These are phyloP conservation scores for Saccharum hybrid DNA, from an alignment of 202 grass and related monocot species.

Conservation along the genomic window DNA sequence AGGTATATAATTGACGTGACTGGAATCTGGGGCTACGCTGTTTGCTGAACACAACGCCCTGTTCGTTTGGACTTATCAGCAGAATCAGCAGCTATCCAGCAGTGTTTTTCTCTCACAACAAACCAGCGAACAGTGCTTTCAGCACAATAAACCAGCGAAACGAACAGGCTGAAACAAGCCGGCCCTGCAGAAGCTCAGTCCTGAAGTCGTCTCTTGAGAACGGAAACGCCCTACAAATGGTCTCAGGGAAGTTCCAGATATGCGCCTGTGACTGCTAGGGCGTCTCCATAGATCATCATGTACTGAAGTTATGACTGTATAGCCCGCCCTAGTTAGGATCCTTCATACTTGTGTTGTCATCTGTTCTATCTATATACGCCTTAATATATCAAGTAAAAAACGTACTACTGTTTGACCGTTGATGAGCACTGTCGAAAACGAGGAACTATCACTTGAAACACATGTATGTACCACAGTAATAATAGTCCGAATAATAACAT, in stretches of 20 bases:
- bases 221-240: not conserved
- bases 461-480: not conserved
- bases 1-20: slow-evolving; percentile 3
- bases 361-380: not conserved
- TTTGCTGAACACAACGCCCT: slow-evolving; percentile 37
- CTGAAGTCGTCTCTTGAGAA: not conserved
- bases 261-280: slow-evolving; percentile 34
- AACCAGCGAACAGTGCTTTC: no score
- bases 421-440: not conserved
- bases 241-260: slow-evolving; percentile 38
- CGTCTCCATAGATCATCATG: slow-evolving; percentile 18
- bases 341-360: not conserved
- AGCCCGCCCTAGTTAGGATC: slow-evolving; percentile 17
- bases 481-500: not conserved
- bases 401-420: not conserved
- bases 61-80: no score
- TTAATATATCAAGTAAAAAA: not conserved
- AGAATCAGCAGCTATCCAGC: no score
- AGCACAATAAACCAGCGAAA: no score
- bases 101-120: no score
- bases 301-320: slow-evolving; percentile 35
- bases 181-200: not conserved
- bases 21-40: not conserved
- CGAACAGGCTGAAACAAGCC: no score
- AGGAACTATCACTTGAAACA: not conserved